Evolutionary conservation across 768 basidiomycete species (phyloP).

Genomic region (Sporobolomyces roseus): DNA sequence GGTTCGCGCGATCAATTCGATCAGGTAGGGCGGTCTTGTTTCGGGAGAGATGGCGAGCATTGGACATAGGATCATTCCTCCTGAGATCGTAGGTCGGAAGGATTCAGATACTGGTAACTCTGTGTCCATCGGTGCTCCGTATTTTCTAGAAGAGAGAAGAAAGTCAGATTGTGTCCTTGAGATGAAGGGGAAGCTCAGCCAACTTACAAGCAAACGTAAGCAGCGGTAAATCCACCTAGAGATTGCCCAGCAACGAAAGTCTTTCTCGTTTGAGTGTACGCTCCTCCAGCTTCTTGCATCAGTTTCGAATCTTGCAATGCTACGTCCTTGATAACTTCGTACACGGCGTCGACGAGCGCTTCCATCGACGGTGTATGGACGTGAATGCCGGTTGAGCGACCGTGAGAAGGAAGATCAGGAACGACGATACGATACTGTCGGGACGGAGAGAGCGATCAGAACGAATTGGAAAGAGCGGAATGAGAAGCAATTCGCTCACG

Average conservation of each 20-base stretch:
- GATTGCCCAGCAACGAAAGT: constrained; percentile 41
- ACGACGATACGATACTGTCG: constrained; percentile 36
- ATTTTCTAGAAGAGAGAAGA: constrained; percentile 22
- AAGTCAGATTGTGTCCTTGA: no score
- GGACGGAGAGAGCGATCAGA: neutral
- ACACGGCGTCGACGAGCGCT: constrained; percentile 38
- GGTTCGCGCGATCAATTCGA: constrained; percentile 38
- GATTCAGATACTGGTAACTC: neutral
- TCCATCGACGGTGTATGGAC: constrained; percentile 31
- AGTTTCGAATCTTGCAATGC: constrained; percentile 19
- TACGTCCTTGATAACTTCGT: constrained; percentile 40
- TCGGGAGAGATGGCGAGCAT: constrained; percentile 42
- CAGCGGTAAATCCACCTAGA: constrained; percentile 40
- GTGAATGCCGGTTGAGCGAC: constrained; percentile 43
- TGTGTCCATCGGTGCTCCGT: constrained; percentile 30
- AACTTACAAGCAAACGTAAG: constrained; percentile 30
- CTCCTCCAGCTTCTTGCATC: constrained; percentile 10
- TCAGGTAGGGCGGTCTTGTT: constrained; percentile 29
- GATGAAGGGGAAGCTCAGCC: no score
- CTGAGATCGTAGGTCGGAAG: constrained; percentile 33
- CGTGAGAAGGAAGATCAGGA: constrained; percentile 42
- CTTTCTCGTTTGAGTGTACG: constrained; percentile 33
- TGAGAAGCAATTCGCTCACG: neutral
- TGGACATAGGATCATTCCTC: constrained; percentile 41
- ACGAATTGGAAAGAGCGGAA: neutral